phyloP scores from a whole-genome alignment of 257 asterid species.

The Fraxinus pennsylvanica region DNA sequence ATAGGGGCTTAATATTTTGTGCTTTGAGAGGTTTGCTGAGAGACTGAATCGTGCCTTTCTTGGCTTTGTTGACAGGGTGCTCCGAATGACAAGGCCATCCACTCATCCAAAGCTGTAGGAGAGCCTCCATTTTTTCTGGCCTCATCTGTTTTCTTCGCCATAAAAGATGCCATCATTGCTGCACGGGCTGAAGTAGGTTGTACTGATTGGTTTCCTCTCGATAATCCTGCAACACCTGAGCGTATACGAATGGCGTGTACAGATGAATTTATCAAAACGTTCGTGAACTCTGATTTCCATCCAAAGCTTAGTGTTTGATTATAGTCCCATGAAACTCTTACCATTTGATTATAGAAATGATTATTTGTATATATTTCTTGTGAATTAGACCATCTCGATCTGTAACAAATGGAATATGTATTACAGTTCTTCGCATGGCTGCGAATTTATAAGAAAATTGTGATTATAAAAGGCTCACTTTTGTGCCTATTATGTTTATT shows the following conservation, averaged over 20 bases:
- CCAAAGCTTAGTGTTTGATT: slow-evolving; percentile 70
- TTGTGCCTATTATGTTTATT: not conserved
- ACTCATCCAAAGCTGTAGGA: slow-evolving; percentile 96
- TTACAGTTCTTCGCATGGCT: not conserved
- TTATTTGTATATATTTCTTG: not conserved
- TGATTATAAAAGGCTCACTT: not conserved
- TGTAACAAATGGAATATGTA: not conserved
- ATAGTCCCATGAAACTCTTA: not conserved
- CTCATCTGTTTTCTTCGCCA: slow-evolving; percentile 76
- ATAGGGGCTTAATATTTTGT: not conserved
- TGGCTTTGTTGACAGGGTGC: slow-evolving; percentile 54
- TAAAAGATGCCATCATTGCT: slow-evolving; percentile 77
- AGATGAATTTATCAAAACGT: slow-evolving; percentile 64
- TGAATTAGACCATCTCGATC: not conserved
- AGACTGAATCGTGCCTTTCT: not conserved
- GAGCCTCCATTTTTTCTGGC: slow-evolving; percentile 97
- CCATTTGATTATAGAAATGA: not conserved
- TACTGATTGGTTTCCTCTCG: slow-evolving; percentile 76
- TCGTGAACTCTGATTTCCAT: slow-evolving; percentile 47
- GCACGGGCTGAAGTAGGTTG: slow-evolving; percentile 78
- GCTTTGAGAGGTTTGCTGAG: not conserved
- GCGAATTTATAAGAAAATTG: not conserved
- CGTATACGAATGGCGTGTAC: slow-evolving; percentile 94
- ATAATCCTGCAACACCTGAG: slow-evolving; percentile 95
- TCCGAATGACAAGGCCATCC: slow-evolving; percentile 79